A percentile compares a stretch with the other conserved stretches of the same genome.
Conservation (phyloP, 495 filamentous ascomycete species). For the Trichocladium uniseriatum region DNA sequence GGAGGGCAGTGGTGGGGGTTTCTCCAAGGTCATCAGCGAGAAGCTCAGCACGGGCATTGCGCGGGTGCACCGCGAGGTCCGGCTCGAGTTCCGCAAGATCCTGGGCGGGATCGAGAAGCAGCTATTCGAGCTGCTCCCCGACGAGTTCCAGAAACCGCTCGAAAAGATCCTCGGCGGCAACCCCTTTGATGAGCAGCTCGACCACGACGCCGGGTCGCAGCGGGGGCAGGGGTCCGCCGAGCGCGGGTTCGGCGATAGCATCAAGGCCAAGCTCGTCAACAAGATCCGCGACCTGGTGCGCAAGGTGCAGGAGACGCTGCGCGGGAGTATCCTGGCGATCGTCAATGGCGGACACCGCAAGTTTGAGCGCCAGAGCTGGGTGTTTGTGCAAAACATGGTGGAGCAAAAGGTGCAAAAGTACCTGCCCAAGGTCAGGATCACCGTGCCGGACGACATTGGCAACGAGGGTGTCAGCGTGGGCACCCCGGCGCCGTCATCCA, state of each 20-base stretch:
- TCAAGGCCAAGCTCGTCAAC: constrained; percentile 26
- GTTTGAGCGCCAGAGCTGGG: constrained; percentile 29
- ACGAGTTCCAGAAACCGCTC: constrained; percentile 24
- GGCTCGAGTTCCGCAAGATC: constrained; percentile 29
- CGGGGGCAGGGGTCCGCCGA: too few relatives aligned
- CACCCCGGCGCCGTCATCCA: constrained; percentile 16
- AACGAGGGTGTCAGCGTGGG: constrained; percentile 28
- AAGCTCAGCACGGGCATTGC: constrained; percentile 29
- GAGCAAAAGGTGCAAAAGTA: constrained; percentile 30
- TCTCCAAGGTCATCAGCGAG: constrained; percentile 30
- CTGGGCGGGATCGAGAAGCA: constrained; percentile 28
- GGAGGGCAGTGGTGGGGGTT: constrained; percentile 15
- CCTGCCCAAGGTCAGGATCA: constrained; percentile 29
- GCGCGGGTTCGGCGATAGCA: constrained; percentile 24
- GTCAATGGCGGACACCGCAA: constrained; percentile 31
- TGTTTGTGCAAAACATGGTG: constrained; percentile 30
- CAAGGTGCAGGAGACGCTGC: constrained; percentile 29
- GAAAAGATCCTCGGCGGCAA: constrained; percentile 32
- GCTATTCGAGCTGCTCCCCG: constrained; percentile 29
- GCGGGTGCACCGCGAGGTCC: constrained; percentile 26
- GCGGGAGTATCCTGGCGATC: constrained; percentile 24
- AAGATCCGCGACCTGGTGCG: constrained; percentile 27
- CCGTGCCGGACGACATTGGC: constrained; percentile 29
- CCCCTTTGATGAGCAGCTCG: constrained; percentile 27
- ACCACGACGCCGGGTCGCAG: constrained; percentile 14